A percentile compares a stretch with the other conserved stretches of the same genome.
Evolutionary conservation across 495 filamentous ascomycete species (phyloP).

Genomic region (Viridothelium virens): DNA sequence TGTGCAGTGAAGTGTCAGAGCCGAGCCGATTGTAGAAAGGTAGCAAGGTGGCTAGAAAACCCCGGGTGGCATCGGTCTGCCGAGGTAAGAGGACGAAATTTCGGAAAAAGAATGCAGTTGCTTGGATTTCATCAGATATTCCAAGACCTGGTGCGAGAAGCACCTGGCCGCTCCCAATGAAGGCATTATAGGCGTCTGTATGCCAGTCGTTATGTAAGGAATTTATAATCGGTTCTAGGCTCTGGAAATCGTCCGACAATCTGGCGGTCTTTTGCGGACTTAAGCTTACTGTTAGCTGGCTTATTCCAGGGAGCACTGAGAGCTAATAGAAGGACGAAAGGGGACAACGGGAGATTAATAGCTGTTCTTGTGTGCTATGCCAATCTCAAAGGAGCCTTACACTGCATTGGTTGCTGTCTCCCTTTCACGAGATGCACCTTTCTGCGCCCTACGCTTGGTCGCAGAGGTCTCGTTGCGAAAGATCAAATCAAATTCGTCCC

Average conservation of each 20-base stretch:
- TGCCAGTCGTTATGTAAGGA: constrained; percentile 1
- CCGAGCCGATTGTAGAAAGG: constrained; percentile 26
- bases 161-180: not conserved
- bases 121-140: constrained; percentile 23
- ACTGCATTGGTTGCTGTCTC: constrained; percentile 4
- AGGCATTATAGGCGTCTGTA: constrained; percentile 19
- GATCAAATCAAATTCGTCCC: constrained; percentile 33
- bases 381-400: not conserved
- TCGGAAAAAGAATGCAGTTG: constrained; percentile 31
- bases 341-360: not conserved
- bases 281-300: not conserved
- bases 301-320: not conserved
- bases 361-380: not conserved
- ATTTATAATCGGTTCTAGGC: not conserved
- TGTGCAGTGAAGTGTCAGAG: constrained; percentile 27
- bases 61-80: constrained; percentile 27
- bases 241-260: not conserved
- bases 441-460: constrained; percentile 23
- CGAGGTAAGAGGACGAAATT: constrained; percentile 31
- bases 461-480: constrained; percentile 32
- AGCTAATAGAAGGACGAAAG: not conserved
- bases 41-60: constrained; percentile 27
- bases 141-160: constrained; percentile 16
- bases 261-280: not conserved
- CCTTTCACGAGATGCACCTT: constrained; percentile 14